Base-by-base conservation (phyloP, 2,329 filamentous ascomycete species). In the Scedosporium dehoogii region DNA sequence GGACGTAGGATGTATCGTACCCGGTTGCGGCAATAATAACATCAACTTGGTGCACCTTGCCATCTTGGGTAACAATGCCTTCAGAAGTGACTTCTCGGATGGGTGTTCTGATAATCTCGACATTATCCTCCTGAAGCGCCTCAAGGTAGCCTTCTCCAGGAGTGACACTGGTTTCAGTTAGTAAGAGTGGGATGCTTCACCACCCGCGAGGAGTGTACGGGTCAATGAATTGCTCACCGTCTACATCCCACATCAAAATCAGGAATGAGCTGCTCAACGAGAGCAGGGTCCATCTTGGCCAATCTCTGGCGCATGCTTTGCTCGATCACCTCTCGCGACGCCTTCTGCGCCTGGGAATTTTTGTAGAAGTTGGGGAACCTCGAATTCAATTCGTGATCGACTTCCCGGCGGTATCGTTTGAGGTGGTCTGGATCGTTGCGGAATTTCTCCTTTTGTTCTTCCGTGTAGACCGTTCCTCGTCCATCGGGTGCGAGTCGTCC, bases 251-350 rank as follows among this genome's bases (percentile, higher is more conserved):
- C 61, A 51, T 58, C 61, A 42, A 62, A 58, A 42, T 62, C 56
- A 4, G 55, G 61, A 42, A 58, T 48, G 25, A 58, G 56, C 38
- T 58, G 51, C 53, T 62, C 61, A 12, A 33, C 12, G 3, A 62
- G 61, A 23, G 16, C 56, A 5, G 61, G 61, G n/a, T 62, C 63
- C 16, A 63, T 63, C 21, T 38, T 29, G 25, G 64, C 74, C 48
- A 79, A 74, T 57, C 75, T 70, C 21, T 73, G 68, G 62, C 73
- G 63, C 74, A 79, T 79, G 68, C 78, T 74, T n/a, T 75, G 70
- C 5, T 69, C 75, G 65, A 78, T 77, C 16, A 70, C 64, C 66
- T 75, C 69, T 25, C 73, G 70, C 65, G 75, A 73, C 58, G 67
- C 65, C n/a, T 78, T 68, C 23, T 71, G 75, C 64, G 74, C 71